Evolutionary conservation across 208 protist genomes (phyloP).

Genomic region (Trypanosoma scelopori): DNA sequence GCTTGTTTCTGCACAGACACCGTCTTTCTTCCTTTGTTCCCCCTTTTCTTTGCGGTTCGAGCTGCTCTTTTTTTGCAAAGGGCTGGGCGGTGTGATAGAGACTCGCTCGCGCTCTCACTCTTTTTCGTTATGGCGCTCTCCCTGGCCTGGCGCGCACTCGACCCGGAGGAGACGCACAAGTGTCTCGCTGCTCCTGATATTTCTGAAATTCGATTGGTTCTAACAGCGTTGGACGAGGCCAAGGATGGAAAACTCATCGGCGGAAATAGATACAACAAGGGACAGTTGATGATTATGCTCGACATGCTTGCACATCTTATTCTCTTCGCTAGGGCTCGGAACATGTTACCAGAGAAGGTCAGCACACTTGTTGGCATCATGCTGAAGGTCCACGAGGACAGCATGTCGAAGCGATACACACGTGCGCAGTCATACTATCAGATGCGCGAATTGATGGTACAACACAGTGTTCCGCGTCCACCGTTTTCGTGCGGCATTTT

Average conservation of each 20-base stretch:
- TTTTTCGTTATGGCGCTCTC: slow-evolving; percentile 43
- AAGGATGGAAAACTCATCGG: slow-evolving; percentile 34
- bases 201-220: slow-evolving; percentile 38
- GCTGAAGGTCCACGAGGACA: slow-evolving; percentile 58
- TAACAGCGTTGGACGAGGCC: slow-evolving; percentile 38
- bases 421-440: slow-evolving; percentile 67
- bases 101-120: too few relatives aligned
- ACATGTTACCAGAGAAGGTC: slow-evolving; percentile 73
- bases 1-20: not conserved
- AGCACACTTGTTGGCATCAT: slow-evolving; percentile 83
- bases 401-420: slow-evolving; percentile 59
- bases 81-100: not conserved
- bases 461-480: slow-evolving; percentile 85
- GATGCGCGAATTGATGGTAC: slow-evolving; percentile 70
- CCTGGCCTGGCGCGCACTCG: slow-evolving; percentile 68
- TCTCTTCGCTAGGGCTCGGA: slow-evolving; percentile 63
- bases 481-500: slow-evolving; percentile 88
- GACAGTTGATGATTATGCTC: slow-evolving; percentile 64
- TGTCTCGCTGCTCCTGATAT: slow-evolving; percentile 57
- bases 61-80: not conserved
- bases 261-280: slow-evolving; percentile 23
- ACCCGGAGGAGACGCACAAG: slow-evolving; percentile 47
- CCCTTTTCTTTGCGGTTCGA: not conserved
- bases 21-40: not conserved
- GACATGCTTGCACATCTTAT: slow-evolving; percentile 84